Conservation (phyloP, 108 stramenopile genomes). For the Discostella pseudostelligera region DNA sequence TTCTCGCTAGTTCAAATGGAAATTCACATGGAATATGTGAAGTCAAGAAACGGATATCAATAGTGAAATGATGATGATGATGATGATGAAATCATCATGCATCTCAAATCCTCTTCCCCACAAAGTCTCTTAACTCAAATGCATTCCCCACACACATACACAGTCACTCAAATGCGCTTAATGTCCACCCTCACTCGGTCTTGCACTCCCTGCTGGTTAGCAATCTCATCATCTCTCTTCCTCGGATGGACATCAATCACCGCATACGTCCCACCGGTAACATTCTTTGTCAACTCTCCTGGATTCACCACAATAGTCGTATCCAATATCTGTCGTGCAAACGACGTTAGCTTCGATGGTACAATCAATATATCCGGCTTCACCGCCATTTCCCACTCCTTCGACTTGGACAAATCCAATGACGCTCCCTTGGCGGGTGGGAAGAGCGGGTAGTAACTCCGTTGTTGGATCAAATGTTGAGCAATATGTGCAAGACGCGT, state of each 20-base stretch:
- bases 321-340: slow-evolving; percentile 67
- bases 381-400: slow-evolving; percentile 76
- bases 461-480: slow-evolving; percentile 87
- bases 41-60: too few relatives aligned
- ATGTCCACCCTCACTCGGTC: slow-evolving; percentile 79
- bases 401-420: slow-evolving; percentile 79
- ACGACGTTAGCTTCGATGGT: slow-evolving; percentile 87
- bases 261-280: slow-evolving; percentile 92
- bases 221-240: slow-evolving; percentile 37
- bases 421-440: slow-evolving; percentile 63
- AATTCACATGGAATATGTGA: too few relatives aligned
- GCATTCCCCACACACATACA: not conserved
- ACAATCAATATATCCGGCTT: slow-evolving; percentile 91
- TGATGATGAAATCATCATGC: too few relatives aligned
- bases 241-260: slow-evolving; percentile 81
- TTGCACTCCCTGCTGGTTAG: slow-evolving; percentile 47
- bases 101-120: too few relatives aligned
- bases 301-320: slow-evolving; percentile 85
- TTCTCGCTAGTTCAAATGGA: too few relatives aligned
- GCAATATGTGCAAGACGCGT: slow-evolving; percentile 84
- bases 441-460: slow-evolving; percentile 94
- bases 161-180: slow-evolving; percentile 63
- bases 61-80: too few relatives aligned
- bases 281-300: slow-evolving; percentile 77
- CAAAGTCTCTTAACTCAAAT: not conserved